Percentiles rank a stretch among this genome's conserved stretches.
Evolutionary conservation across 1,139 yeast species (phyloP).

Genomic region (Suhomyces guaymorum): DNA sequence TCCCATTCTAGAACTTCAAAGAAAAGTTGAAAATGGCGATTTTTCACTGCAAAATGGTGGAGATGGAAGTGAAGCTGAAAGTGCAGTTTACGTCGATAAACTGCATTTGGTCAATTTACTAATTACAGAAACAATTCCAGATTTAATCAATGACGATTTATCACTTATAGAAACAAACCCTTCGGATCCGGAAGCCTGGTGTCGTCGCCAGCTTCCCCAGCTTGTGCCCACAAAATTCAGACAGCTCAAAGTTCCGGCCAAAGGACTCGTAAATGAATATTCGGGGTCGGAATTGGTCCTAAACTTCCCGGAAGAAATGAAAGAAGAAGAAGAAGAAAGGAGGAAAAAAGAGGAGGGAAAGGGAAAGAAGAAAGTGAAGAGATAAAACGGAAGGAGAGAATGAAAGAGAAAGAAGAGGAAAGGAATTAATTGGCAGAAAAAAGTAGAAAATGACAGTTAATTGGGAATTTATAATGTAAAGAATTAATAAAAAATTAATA

Average conservation of each 20-base stretch:
- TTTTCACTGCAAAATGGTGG: too few species aligned
- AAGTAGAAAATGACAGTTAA: neutral
- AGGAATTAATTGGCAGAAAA: neutral
- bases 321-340: slow-evolving; percentile 2
- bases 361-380: neutral
- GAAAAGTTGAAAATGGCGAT: too few species aligned
- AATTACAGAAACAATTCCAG: slow-evolving; percentile 37
- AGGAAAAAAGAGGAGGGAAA: slow-evolving; percentile 4
- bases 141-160: slow-evolving; percentile 41
- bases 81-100: slow-evolving; percentile 14
- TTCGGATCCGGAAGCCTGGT: slow-evolving; percentile 42
- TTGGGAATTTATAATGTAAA: neutral
- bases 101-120: slow-evolving; percentile 19
- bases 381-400: slow-evolving; percentile 2
- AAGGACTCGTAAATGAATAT: slow-evolving; percentile 15
- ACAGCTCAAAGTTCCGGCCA: slow-evolving; percentile 29
- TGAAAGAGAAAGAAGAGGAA: slow-evolving; percentile 1
- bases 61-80: too few species aligned
- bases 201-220: slow-evolving; percentile 37
- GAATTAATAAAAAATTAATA: too few species aligned
- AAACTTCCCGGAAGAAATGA: slow-evolving; percentile 10
- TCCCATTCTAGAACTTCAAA: slow-evolving; percentile 8
- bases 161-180: slow-evolving; percentile 40
- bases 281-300: slow-evolving; percentile 12
- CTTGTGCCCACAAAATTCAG: slow-evolving; percentile 37